Evolutionary conservation across 768 basidiomycete species (phyloP), one percentile per base, ranked within the genome.

Genomic region (Hemileccinum rubropunctum): DNA sequence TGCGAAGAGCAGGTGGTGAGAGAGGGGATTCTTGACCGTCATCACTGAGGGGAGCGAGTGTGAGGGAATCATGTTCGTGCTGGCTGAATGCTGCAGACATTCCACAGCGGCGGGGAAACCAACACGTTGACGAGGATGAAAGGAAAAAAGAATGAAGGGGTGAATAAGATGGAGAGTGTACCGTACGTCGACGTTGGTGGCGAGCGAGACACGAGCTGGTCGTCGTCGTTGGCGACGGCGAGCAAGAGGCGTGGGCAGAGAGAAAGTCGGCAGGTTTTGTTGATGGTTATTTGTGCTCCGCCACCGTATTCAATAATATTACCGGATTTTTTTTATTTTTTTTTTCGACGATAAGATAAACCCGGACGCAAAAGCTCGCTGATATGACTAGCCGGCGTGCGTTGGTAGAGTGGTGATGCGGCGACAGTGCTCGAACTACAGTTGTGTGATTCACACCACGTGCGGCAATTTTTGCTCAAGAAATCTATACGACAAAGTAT

Each of bases 21-120:
- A 23, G 6, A 63, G 39, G 70, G 47, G 38, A 21, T 47, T 71
- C 68, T 50, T 67, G 63, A 45, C 79, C 73, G n/a, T n/a, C n/a
- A 59, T 79, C 77, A 53, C 82, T 76, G 47, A 76, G 74, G 34
- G 78, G 74, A 37, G 78, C 77, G 36, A 56, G 58, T 42, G 66
- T 65, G 55, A 48, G 44, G 35, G 61, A 55, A 60, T 64, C 71
- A 65, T 71, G 67, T 58, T 68, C 67, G 57, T 66, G 66, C 67
- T 23, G 23, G 23, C 23, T 23, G 23, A 23, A 23, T 23, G 66
- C 66, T 41, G 61, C 58, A 59, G 76, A 76, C 76, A 78, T 77
- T 54, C 57, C 59, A 56, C 62, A 58, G 58, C 28, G 55, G 53
- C 68, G 56, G 71, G 75, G 67, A 65, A 67, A 65, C 23, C 23